Conservation (phyloP, 805 yeast genomes). For the Monosporozyma siamensis region DNA sequence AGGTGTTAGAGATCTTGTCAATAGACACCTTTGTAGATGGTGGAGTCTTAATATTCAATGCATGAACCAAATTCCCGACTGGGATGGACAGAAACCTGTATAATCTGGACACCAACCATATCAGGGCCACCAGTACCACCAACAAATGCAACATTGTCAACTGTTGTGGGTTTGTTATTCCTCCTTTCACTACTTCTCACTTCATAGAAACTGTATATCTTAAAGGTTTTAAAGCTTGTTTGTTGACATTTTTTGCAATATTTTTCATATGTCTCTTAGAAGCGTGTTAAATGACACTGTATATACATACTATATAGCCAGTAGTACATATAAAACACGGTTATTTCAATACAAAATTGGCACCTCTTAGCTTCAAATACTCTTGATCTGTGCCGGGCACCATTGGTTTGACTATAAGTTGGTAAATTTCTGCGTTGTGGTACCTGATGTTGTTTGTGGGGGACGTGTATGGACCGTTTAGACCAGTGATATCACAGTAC, state of each 20-base stretch:
- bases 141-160: constrained; percentile 1
- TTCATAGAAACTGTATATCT: too few relatives aligned
- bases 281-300: too few relatives aligned
- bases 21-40: constrained; percentile 29
- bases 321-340: background rate
- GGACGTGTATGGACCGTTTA: constrained; percentile 64
- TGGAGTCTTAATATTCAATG: constrained; percentile 24
- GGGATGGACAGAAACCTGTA: constrained; percentile 25
- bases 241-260: too few relatives aligned
- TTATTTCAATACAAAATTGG: constrained; percentile 70
- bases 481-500: constrained; percentile 91
- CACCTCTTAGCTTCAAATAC: constrained; percentile 77
- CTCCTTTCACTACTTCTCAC: too few relatives aligned
- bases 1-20: constrained; percentile 23
- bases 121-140: constrained; percentile 8
- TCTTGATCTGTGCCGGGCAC: constrained; percentile 92
- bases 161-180: too few relatives aligned
- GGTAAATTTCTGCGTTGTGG: constrained; percentile 76
- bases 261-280: too few relatives aligned
- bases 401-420: constrained; percentile 60
- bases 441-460: constrained; percentile 70
- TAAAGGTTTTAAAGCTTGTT: too few relatives aligned
- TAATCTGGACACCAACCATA: constrained; percentile 25
- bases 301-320: too few relatives aligned
- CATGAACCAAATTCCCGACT: constrained; percentile 21